Evolutionary conservation across 768 basidiomycete genomes (phyloP).

Genomic region (Lactarius indigo): DNA sequence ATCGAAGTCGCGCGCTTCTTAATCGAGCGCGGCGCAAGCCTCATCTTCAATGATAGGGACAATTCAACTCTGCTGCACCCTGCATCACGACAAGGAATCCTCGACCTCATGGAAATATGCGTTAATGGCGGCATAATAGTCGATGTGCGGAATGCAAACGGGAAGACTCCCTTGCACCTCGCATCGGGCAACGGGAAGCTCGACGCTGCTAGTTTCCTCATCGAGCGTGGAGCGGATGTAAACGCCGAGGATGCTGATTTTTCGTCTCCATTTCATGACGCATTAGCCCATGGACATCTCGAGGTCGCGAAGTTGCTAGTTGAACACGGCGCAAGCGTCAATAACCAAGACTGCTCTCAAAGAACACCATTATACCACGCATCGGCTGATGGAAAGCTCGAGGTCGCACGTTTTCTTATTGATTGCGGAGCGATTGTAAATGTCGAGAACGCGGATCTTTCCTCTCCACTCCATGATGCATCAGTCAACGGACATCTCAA

Average conservation of each 20-base stretch:
- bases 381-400: background rate
- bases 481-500: background rate
- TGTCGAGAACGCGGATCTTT: accelerated
- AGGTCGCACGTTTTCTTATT: background rate
- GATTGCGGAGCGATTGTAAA: too few relatives aligned
- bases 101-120: background rate
- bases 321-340: background rate
- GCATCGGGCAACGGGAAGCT: background rate
- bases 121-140: background rate
- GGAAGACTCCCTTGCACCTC: background rate
- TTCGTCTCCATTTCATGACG: background rate
- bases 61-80: background rate
- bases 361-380: background rate
- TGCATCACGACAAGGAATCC: background rate
- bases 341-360: background rate
- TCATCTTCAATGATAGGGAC: background rate
- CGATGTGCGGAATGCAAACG: background rate
- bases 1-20: background rate
- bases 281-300: background rate
- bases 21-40: background rate
- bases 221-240: too few relatives aligned
- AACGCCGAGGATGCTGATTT: accelerated
- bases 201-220: background rate
- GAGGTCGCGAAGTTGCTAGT: background rate
- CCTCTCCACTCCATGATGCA: background rate